A percentile compares a stretch with the other conserved stretches of the same genome.
Evolutionary conservation across 169 alveolate genomes (phyloP).

Genomic region (Ichthyophthirius multifiliis): DNA sequence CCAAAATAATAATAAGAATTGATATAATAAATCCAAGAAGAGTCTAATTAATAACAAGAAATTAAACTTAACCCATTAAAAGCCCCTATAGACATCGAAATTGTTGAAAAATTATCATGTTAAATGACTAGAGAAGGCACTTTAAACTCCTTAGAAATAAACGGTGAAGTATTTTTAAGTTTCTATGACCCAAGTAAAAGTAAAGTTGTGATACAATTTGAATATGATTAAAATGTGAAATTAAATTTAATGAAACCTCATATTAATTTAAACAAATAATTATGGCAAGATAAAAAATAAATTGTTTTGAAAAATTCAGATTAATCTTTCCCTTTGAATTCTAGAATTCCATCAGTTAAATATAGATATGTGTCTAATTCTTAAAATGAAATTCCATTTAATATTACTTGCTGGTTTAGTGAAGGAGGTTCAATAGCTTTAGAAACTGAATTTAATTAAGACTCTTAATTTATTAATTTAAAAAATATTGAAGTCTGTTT

Average conservation of each 20-base stretch:
- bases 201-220: neutral
- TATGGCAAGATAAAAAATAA: slow-evolving; percentile 42
- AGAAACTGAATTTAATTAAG: slow-evolving; percentile 42
- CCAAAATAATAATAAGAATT: neutral
- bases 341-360: slow-evolving; percentile 43
- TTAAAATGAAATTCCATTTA: slow-evolving; percentile 45
- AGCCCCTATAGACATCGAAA: slow-evolving; percentile 43
- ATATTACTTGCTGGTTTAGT: slow-evolving; percentile 22
- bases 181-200: slow-evolving; percentile 41
- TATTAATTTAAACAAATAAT: slow-evolving; percentile 46
- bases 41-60: slow-evolving; percentile 18
- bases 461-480: neutral
- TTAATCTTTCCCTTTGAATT: slow-evolving; percentile 35
- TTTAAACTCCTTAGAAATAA: slow-evolving; percentile 34
- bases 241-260: slow-evolving; percentile 28
- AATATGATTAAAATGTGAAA: slow-evolving; percentile 15
- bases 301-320: slow-evolving; percentile 28
- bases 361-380: slow-evolving; percentile 31
- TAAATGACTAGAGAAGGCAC: slow-evolving; percentile 51
- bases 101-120: slow-evolving; percentile 37
- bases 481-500: neutral
- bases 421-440: slow-evolving; percentile 27
- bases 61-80: slow-evolving; percentile 11
- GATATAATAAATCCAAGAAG: neutral
- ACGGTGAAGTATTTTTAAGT: slow-evolving; percentile 42